phyloP scores from a whole-genome alignment of 2,329 filamentous ascomycete genomes.

The Xylariomycetidae sp. region DNA sequence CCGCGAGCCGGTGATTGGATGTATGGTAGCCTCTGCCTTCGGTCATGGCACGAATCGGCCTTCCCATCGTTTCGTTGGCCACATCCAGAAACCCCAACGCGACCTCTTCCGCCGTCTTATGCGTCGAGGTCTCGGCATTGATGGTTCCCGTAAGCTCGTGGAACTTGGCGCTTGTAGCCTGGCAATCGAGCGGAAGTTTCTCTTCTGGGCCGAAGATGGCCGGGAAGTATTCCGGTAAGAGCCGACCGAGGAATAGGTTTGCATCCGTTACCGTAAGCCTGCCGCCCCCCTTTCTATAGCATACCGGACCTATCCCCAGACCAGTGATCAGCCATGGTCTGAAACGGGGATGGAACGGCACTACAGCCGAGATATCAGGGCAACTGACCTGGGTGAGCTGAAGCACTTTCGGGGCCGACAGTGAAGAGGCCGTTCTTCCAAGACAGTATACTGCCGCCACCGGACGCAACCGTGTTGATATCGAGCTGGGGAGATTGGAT shows the following conservation, averaged over 20 bases:
- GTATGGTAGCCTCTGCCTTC: constrained; percentile 3
- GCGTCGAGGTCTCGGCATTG: constrained; percentile 28
- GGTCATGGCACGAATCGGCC: constrained; percentile 55
- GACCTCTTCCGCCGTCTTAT: constrained; percentile 29
- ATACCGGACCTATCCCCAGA: too few relatives aligned
- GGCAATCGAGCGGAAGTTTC: constrained; percentile 43
- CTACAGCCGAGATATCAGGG: too few relatives aligned
- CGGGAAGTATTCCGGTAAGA: constrained; percentile 59
- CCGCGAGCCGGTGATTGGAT: constrained; percentile 24
- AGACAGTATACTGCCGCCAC: constrained; percentile 64
- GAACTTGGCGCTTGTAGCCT: constrained; percentile 34
- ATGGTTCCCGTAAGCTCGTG: constrained; percentile 35
- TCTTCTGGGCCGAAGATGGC: constrained; percentile 67
- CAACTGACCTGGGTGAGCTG: constrained; percentile 65
- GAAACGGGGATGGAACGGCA: too few relatives aligned
- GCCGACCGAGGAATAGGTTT: constrained; percentile 60
- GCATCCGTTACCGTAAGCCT: constrained; percentile 68
- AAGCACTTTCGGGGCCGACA: constrained; percentile 68
- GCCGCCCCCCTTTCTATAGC: constrained; percentile 65
- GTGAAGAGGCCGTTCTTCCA: constrained; percentile 66
- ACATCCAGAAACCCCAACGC: constrained; percentile 70
- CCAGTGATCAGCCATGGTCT: too few relatives aligned
- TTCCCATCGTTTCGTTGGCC: constrained; percentile 70
- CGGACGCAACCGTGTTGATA: constrained; percentile 75
- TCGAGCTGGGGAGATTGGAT: constrained; percentile 76